Evolutionary conservation across 2,329 filamentous ascomycete species (phyloP).

Genomic region (Dothideomycetes sp.): DNA sequence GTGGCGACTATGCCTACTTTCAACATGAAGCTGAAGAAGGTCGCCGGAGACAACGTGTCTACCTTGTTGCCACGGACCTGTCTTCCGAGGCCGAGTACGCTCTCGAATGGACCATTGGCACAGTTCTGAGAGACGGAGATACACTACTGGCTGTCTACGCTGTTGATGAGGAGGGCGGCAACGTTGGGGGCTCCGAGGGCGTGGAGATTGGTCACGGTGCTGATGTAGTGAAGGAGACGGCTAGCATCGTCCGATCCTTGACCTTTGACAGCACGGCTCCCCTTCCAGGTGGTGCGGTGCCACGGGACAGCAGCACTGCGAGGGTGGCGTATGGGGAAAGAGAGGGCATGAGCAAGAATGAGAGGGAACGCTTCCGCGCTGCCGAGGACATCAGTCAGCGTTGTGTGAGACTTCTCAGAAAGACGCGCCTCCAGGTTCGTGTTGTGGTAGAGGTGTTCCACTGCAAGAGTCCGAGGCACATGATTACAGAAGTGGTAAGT

Average conservation of each 20-base stretch:
- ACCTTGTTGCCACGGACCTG: slow-evolving; percentile 89
- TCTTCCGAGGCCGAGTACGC: slow-evolving; percentile 92
- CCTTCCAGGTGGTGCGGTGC: slow-evolving; percentile 1
- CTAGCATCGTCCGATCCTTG: slow-evolving; percentile 58
- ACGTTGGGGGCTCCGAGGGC: slow-evolving; percentile 30
- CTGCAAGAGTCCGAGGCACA: slow-evolving; percentile 93
- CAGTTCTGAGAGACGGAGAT: slow-evolving; percentile 85
- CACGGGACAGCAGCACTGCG: slow-evolving; percentile 15
- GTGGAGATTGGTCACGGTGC: slow-evolving; percentile 59
- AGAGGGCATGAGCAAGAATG: slow-evolving; percentile 37
- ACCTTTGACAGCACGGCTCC: slow-evolving; percentile 23
- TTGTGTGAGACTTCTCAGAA: slow-evolving; percentile 74
- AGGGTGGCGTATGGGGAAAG: slow-evolving; percentile 2
- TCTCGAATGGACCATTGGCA: slow-evolving; percentile 94
- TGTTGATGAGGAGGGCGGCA: slow-evolving; percentile 67
- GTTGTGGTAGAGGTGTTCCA: slow-evolving; percentile 94
- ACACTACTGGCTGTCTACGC: slow-evolving; percentile 90
- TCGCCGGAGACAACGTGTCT: slow-evolving; percentile 70
- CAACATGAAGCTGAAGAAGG: slow-evolving; percentile 70
- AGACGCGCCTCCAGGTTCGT: slow-evolving; percentile 83
- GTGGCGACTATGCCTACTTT: slow-evolving; percentile 72
- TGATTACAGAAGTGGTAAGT: slow-evolving; percentile 80
- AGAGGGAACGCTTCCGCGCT: slow-evolving; percentile 70
- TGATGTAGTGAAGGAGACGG: slow-evolving; percentile 65
- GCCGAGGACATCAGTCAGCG: slow-evolving; percentile 76